phyloP scores from a whole-genome alignment of 441 rosid species.

The Adansonia gregorii region DNA sequence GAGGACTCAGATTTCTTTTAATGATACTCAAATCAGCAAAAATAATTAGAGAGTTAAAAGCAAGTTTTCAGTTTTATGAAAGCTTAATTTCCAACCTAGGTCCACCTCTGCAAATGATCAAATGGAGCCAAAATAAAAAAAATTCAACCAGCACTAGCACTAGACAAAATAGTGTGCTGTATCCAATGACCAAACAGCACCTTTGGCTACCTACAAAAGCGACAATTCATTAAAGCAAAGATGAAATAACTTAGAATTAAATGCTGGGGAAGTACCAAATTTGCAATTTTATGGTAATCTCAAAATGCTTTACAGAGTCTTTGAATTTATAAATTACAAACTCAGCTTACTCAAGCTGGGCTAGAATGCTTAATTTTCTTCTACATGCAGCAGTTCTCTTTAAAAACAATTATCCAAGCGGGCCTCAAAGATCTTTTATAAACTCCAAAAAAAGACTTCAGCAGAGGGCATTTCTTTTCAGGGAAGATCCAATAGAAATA shows the following conservation, averaged over 20 bases:
- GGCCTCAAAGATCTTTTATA: background rate
- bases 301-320: background rate
- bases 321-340: slow-evolving; percentile 8
- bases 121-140: slow-evolving; percentile 13
- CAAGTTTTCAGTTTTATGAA: slow-evolving; percentile 1
- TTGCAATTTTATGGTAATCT: background rate
- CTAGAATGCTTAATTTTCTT: background rate
- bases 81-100: slow-evolving; percentile 14
- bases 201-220: slow-evolving; percentile 11
- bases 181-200: background rate
- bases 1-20: background rate
- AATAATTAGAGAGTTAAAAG: background rate
- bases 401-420: background rate
- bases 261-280: background rate
- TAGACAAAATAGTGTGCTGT: background rate
- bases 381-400: background rate
- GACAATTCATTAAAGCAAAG: slow-evolving; percentile 16
- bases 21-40: slow-evolving; percentile 5
- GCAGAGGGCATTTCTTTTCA: background rate
- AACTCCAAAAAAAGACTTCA: background rate
- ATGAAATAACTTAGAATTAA: background rate
- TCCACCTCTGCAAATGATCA: slow-evolving; percentile 16
- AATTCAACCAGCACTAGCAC: slow-evolving; percentile 10
- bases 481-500: slow-evolving; percentile 5
- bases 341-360: background rate